Evolutionary conservation across 2,329 filamentous ascomycete species (phyloP).

Genomic region (Nothophoma quercina): DNA sequence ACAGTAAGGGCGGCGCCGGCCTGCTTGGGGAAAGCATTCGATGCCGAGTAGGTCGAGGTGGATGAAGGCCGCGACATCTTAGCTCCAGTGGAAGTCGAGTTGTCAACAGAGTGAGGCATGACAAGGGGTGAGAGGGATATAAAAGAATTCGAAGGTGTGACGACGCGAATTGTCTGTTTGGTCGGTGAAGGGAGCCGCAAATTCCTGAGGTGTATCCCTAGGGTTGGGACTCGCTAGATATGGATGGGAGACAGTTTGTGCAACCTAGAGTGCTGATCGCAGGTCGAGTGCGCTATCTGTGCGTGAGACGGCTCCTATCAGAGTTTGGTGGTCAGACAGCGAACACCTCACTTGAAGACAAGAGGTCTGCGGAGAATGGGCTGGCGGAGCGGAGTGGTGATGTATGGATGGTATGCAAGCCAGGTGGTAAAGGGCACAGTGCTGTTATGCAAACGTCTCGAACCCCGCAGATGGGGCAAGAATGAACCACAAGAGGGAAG

Average conservation of each 20-base stretch:
- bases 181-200: constrained; percentile 32
- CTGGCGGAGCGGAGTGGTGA: constrained; percentile 11
- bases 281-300: constrained; percentile 20
- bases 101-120: constrained; percentile 49
- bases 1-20: constrained; percentile 40
- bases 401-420: constrained; percentile 11
- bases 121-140: constrained; percentile 18
- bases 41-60: constrained; percentile 42
- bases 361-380: constrained; percentile 3
- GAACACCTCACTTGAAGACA: constrained; percentile 11
- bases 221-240: constrained; percentile 34
- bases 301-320: constrained; percentile 20
- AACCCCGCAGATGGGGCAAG: constrained; percentile 5
- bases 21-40: constrained; percentile 45
- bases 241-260: constrained; percentile 34
- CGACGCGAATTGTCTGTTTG: constrained; percentile 27
- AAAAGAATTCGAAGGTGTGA: constrained; percentile 17
- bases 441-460: constrained; percentile 15
- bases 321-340: constrained; percentile 7
- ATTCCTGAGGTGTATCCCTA: constrained; percentile 29
- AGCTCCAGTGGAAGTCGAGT: constrained; percentile 40
- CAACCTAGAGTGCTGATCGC: constrained; percentile 27
- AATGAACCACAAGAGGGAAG: constrained; percentile 14
- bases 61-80: constrained; percentile 49
- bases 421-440: constrained; percentile 3